phyloP scores from a whole-genome alignment of 768 basidiomycete genomes.

The Pleurotus tuber-regium region DNA sequence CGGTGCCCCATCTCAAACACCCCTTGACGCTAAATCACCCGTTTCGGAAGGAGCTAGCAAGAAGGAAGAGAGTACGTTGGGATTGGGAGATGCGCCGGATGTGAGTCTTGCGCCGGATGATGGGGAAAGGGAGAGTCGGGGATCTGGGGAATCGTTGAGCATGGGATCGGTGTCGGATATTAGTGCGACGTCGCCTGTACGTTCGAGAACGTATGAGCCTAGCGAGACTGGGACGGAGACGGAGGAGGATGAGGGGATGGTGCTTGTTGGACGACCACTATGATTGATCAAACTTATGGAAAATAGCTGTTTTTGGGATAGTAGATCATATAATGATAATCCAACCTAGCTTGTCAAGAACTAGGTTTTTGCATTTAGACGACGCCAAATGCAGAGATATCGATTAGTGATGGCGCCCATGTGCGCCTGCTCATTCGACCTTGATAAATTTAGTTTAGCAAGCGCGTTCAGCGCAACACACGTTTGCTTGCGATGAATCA shows the following conservation, averaged over 20 bases:
- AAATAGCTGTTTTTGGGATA: conserved; percentile 7
- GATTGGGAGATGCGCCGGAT: not conserved
- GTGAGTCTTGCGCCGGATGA: too few species aligned
- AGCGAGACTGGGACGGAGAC: conserved; percentile 73
- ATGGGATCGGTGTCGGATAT: conserved; percentile 25
- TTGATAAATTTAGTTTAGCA: not conserved
- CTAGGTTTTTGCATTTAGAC: conserved; percentile 1
- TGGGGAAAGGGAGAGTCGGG: not conserved
- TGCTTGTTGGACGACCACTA: conserved; percentile 65
- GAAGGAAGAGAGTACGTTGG: not conserved
- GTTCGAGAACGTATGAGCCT: conserved; percentile 36
- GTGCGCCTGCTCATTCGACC: conserved; percentile 10
- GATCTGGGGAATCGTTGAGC: conserved; percentile 30
- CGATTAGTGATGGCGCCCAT: conserved; percentile 2
- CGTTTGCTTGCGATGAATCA: conserved; percentile 2
- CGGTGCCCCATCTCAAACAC: conserved; percentile 7
- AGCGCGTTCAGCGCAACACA: not conserved
- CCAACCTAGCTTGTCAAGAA: not conserved
- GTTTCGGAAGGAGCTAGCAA: not conserved
- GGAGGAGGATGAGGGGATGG: conserved; percentile 84
- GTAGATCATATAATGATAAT: not conserved
- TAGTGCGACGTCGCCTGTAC: conserved; percentile 24
- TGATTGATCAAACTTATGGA: too few species aligned
- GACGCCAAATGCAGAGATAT: not conserved
- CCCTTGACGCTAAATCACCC: not conserved